phyloP scores from a whole-genome alignment of 192 early-diverging fungal genomes.

The Entomortierella beljakovae region DNA sequence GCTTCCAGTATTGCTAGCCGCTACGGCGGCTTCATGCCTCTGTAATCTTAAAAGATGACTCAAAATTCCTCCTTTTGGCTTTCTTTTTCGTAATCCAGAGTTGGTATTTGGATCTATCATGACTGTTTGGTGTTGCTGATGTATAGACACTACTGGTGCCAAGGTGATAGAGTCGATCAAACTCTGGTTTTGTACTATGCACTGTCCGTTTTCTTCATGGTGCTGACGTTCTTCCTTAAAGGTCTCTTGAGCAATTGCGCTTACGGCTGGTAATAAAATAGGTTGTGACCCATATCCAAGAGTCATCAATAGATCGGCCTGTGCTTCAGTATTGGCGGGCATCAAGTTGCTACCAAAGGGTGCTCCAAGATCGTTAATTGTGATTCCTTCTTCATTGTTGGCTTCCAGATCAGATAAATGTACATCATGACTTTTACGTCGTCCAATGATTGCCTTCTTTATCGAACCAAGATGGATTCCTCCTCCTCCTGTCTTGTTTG shows the following conservation, averaged over 20 bases:
- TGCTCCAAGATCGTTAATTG: slow-evolving; percentile 17
- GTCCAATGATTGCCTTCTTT: slow-evolving; percentile 37
- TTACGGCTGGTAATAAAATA: slow-evolving; percentile 25
- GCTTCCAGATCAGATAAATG: slow-evolving; percentile 32
- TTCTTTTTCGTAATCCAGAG: slow-evolving; percentile 29
- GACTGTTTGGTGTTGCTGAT: neutral
- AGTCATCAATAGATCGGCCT: slow-evolving; percentile 19
- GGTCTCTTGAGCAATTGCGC: slow-evolving; percentile 3
- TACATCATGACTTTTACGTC: slow-evolving; percentile 12
- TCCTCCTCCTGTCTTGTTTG: slow-evolving; percentile 19
- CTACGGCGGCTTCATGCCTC: slow-evolving; percentile 37
- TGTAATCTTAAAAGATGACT: slow-evolving; percentile 41
- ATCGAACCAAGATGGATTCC: slow-evolving; percentile 39
- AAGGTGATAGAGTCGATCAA: neutral
- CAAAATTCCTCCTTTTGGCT: slow-evolving; percentile 41
- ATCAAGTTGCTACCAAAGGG: slow-evolving; percentile 7
- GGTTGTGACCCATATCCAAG: slow-evolving; percentile 25
- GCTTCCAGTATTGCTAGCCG: slow-evolving; percentile 8
- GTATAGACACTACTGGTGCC: neutral
- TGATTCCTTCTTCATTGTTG: neutral
- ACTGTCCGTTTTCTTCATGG: slow-evolving; percentile 8
- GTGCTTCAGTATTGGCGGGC: slow-evolving; percentile 16
- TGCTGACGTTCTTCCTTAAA: slow-evolving; percentile 12
- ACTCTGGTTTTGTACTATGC: slow-evolving; percentile 9
- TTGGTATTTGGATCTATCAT: neutral